Evolutionary conservation across 2,329 filamentous ascomycete genomes (phyloP), one percentile per base, ranked within the genome.

Genomic region (Diaporthe citri): DNA sequence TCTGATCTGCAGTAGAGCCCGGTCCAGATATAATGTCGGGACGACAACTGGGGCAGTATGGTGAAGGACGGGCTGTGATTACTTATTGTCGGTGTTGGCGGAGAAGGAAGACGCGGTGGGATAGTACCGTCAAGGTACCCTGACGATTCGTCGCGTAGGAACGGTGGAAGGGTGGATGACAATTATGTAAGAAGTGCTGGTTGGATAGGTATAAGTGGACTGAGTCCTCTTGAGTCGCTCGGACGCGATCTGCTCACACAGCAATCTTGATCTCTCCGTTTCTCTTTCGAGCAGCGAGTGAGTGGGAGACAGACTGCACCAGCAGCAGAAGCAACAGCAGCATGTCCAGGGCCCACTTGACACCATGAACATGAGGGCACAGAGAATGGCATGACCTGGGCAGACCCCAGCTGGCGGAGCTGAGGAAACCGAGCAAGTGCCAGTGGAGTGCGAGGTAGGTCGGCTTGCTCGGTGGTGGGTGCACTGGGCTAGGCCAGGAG

Each of bases 151-250:
- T 36, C 56, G 36, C 43, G 70, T 28, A 39, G 43, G 43, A 72
- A 62, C 10, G 56, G 46, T 60, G 59, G 70, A 39, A 28, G 4
- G 57, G 70, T 57, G 52, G 36, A 43, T 64, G 70, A 22, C 46
- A 60, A 72, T 72, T 72, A 72, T 55, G 70, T 72, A 72, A 72
- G 57, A 72, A 72, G 28, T n/a, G 70, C 25, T 52, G 48, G 34
- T 36, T 55, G 20, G 48, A 46, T 36, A 31, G 13, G 71, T 72
- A 64, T 72, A 64, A 72, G 57, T 72, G 71, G 71, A 72, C 71
- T 72, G 57, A 56, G 34, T 56, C 71, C 60, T 64, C 46, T 34
- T 34, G 39, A 59, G 31, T 48, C 55, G 56, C 46, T 22, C 46
- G 28, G 36, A 25, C 46, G 51, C 48, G n/a, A 25, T 56, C 17